Evolutionary conservation across 2,329 filamentous ascomycete species (phyloP), one percentile per base, ranked within the genome.

Genomic region (Colletotrichum sp.): DNA sequence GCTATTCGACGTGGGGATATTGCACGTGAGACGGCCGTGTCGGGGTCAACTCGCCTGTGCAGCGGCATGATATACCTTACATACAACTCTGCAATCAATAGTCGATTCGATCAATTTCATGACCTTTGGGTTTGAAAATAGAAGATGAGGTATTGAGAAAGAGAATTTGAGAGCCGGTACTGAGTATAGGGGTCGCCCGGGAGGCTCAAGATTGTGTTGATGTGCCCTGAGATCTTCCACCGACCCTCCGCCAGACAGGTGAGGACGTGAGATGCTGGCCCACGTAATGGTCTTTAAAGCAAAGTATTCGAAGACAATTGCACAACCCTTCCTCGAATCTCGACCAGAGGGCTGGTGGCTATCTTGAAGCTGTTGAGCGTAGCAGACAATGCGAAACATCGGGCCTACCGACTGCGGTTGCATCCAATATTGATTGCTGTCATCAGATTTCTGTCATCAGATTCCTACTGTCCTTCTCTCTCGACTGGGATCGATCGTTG

Each of bases 321-420:
- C 43, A 48, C 5, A 12, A 4, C 6, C 2, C 0, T 48, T 13
- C 43, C 6, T 21, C 1, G 18, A 0, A 48, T 48, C 2, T 21
- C 43, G n/a, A 48, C 2, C n/a, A 21, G n/a, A 48, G 10, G 10
- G 43, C 10, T 21, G 18, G 43, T 48, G 4, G 9, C 0, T 48
- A 48, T 21, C 5, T 13, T 21, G 43, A 48, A 21, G 43, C 43
- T 48, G 10, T 48, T 48, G 43, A 21, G 9, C 1, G 9, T 13
- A 21, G 43, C 43, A 21, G 43, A 48, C 43, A 2, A 48, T 43
- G 10, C 18, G 4, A 21, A 21, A 12, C 18, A 1, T 13, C 4
- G n/a, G n/a, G 43, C n/a, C 10, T 48, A 48, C 18, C 43, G 43
- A 48, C 43, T 21, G 18, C 43, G 43, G 10, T 21, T 0, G 18